These are phyloP conservation scores for Uronychia setigera DNA, from an alignment of 73 alveolate genomes.

Conservation along the genomic window DNA sequence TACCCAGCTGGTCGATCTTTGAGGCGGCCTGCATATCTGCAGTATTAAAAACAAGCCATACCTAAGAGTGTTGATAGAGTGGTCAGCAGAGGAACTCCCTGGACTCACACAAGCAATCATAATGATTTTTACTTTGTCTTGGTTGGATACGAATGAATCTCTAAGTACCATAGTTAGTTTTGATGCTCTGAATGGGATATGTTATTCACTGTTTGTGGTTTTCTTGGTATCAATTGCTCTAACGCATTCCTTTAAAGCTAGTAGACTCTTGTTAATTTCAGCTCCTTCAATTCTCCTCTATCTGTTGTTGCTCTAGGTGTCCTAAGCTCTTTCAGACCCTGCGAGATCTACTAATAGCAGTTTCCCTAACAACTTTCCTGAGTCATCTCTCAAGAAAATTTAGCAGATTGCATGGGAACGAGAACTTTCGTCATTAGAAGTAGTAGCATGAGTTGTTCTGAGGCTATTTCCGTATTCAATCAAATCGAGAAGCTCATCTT, in stretches of 20 bases:
- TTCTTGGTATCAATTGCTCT: constrained; percentile 89
- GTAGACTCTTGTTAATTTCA: constrained; percentile 93
- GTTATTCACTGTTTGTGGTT: constrained; percentile 67
- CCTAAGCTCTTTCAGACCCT: constrained; percentile 88
- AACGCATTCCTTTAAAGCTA: constrained; percentile 96
- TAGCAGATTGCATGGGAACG: constrained; percentile 74
- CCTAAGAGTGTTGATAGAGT: constrained; percentile 92
- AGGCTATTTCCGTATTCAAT: constrained; percentile 76
- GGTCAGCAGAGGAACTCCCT: constrained; percentile 86
- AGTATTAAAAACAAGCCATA: constrained; percentile 31
- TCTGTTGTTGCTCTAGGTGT: constrained; percentile 88
- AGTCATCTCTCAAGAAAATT: constrained; percentile 64
- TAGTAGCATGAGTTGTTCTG: constrained; percentile 86
- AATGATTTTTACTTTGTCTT: constrained; percentile 85
- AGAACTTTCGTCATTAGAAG: constrained; percentile 74
- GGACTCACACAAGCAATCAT: constrained; percentile 97
- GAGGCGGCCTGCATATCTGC: background rate
- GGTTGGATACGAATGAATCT: constrained; percentile 87
- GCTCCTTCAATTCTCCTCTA: constrained; percentile 96
- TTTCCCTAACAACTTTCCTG: constrained; percentile 59
- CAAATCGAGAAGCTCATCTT: constrained; percentile 68
- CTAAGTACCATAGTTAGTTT: constrained; percentile 95
- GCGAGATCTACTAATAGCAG: constrained; percentile 80
- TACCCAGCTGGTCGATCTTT: background rate
- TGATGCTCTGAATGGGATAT: constrained; percentile 97